Conservation (phyloP, 257 asterid genomes). For the Verbascum thapsus region DNA sequence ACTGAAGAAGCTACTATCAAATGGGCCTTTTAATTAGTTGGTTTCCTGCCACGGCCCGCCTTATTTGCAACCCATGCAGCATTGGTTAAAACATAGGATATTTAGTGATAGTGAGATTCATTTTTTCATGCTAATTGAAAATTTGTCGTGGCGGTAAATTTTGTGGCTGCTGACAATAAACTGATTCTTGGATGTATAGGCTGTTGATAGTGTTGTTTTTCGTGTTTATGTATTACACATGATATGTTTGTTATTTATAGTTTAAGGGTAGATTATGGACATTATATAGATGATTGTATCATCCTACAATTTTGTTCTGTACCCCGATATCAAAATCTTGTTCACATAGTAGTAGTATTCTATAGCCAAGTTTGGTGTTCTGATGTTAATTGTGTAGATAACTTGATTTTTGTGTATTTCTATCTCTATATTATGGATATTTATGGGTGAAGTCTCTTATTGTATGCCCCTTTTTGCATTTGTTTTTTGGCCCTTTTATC, state of each 20-base stretch:
- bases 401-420: not conserved
- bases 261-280: constrained; percentile 13
- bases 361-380: not conserved
- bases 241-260: constrained; percentile 12
- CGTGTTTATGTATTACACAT: constrained; percentile 32
- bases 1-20: constrained; percentile 74
- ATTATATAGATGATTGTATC: constrained; percentile 31
- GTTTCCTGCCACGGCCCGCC: not conserved
- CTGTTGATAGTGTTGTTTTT: constrained; percentile 35
- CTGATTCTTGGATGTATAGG: constrained; percentile 50
- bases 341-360: not conserved
- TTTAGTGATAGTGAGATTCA: constrained; percentile 31
- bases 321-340: not conserved
- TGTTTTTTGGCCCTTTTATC: no score
- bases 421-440: not conserved
- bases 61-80: constrained; percentile 26
- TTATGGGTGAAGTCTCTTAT: no score
- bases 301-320: constrained; percentile 23
- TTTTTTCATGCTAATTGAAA: constrained; percentile 9
- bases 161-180: constrained; percentile 41
- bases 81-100: constrained; percentile 42
- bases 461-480: no score
- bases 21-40: constrained; percentile 46
- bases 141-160: constrained; percentile 35
- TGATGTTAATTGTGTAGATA: not conserved